These are phyloP conservation scores for Tephrocybe sp. DNA, from an alignment of 768 basidiomycete species.

Conservation along the genomic window DNA sequence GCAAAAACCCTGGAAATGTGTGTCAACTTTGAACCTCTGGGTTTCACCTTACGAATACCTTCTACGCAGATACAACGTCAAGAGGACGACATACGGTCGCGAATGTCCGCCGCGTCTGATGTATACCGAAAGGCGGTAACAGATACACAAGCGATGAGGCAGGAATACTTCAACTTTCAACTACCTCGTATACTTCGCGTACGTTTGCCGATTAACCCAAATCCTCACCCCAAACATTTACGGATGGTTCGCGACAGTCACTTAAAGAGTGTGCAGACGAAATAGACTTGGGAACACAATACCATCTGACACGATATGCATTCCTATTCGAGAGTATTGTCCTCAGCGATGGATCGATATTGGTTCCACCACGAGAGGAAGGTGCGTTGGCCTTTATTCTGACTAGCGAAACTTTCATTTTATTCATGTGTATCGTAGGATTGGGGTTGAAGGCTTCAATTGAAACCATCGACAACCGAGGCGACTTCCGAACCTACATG, in stretches of 20 bases:
- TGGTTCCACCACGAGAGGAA: slow-evolving; percentile 75
- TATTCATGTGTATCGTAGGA: slow-evolving; percentile 23
- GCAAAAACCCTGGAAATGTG: slow-evolving; percentile 89
- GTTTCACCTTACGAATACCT: neutral
- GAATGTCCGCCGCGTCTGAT: slow-evolving; percentile 85
- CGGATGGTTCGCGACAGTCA: slow-evolving; percentile 42
- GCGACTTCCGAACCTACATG: slow-evolving; percentile 96
- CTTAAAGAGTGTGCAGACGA: slow-evolving; percentile 96
- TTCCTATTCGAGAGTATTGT: slow-evolving; percentile 92
- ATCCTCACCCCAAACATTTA: neutral
- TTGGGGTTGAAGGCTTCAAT: slow-evolving; percentile 82
- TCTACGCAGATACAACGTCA: slow-evolving; percentile 73
- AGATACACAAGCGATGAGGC: slow-evolving; percentile 86
- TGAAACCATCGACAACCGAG: slow-evolving; percentile 90
- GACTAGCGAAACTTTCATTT: neutral
- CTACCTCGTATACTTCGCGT: slow-evolving; percentile 90
- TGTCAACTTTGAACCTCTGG: slow-evolving; percentile 6
- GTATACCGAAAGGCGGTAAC: slow-evolving; percentile 86
- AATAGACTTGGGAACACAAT: slow-evolving; percentile 96
- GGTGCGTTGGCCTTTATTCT: slow-evolving; percentile 36
- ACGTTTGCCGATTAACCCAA: slow-evolving; percentile 30
- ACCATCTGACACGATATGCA: slow-evolving; percentile 92
- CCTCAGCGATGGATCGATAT: slow-evolving; percentile 81
- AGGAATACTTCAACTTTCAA: slow-evolving; percentile 98
- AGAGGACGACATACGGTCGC: slow-evolving; percentile 88